A percentile compares a stretch with the other conserved stretches of the same genome.
phyloP scores from a whole-genome alignment of 768 basidiomycete genomes.

The Boletus insuetus region DNA sequence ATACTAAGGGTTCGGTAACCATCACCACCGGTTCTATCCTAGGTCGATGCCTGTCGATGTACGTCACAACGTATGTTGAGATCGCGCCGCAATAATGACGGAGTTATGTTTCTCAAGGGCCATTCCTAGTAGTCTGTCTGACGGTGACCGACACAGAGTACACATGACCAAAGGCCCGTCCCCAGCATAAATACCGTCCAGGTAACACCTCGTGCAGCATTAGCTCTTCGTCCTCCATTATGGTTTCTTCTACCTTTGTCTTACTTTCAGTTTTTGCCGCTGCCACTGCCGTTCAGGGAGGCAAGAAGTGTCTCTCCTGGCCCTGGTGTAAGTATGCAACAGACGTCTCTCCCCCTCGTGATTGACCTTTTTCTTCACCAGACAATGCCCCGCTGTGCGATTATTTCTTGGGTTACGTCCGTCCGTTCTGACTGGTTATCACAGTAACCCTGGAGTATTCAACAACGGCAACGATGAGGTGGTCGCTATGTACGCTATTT shows the following conservation, averaged over 20 bases:
- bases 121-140: neutral
- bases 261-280: slow-evolving; percentile 17
- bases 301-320: slow-evolving; percentile 39
- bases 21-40: slow-evolving; percentile 1
- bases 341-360: neutral
- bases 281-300: slow-evolving; percentile 21
- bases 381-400: slow-evolving; percentile 33
- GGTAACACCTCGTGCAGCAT: neutral
- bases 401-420: neutral
- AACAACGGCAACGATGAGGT: slow-evolving; percentile 35
- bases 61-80: neutral
- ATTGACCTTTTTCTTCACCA: slow-evolving; percentile 8
- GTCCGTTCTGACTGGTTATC: slow-evolving; percentile 1
- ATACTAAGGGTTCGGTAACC: neutral
- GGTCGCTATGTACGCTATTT: slow-evolving; percentile 29
- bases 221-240: neutral
- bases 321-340: slow-evolving; percentile 28
- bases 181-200: slow-evolving; percentile 12
- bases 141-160: neutral
- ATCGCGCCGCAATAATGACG: neutral
- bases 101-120: neutral
- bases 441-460: slow-evolving; percentile 28
- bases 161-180: neutral
- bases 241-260: slow-evolving; percentile 19
- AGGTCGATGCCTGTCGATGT: neutral